Base-by-base conservation (phyloP, 148 eudicot genomes). In the Cornus florida region DNA sequence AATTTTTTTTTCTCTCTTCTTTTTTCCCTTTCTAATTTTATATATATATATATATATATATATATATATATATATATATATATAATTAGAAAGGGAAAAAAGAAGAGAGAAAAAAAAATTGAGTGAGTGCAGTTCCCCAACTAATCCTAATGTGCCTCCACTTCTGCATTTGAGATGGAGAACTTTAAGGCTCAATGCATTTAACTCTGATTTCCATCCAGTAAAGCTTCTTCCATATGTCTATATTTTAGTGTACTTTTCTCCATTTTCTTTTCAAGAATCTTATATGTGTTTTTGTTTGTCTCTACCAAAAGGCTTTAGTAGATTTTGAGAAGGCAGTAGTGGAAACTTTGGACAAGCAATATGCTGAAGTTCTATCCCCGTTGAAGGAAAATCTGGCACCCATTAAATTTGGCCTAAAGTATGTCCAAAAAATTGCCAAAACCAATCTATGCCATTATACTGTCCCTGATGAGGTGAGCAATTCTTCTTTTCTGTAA, bases 401-500 rank as follows among this genome's bases (percentile, higher is more conserved):
- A 72, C 85, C 87, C 24, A 77, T 82, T 43, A 88, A 82, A 28
- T 80, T 93, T 72, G 97, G 97, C 60, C 87, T 93, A 46, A 93
- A 91, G 73, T 91, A 91, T 73, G 91, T 93, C 13, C 97, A 93
- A 73, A 91, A 86, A 80, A 74, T 93, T 60, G 81, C 97, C n/a
- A 93, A 86, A 80, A 86, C 93, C 76, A 83, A 83, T 39, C 84
- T 73, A 46, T 22, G 79, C 73, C 76, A 77, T 53, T 93, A 88
- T 81, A 77, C 64, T 12, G 88, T 88, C 69, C 87, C 93, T 28
- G 72, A 72, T 39, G 95, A 91, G 90, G 97, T 93, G 69, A 76
- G 80, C 69, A 62, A 32, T 24, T 75, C 46, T 53, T 11, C 24
- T 10, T 16, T 56, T 33, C 56, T 12, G 4, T 2, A 23, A 53